Percentiles rank a stretch among this genome's conserved stretches.
phyloP scores from a whole-genome alignment of 345 rosid genomes.

The Streptanthus diversifolius region DNA sequence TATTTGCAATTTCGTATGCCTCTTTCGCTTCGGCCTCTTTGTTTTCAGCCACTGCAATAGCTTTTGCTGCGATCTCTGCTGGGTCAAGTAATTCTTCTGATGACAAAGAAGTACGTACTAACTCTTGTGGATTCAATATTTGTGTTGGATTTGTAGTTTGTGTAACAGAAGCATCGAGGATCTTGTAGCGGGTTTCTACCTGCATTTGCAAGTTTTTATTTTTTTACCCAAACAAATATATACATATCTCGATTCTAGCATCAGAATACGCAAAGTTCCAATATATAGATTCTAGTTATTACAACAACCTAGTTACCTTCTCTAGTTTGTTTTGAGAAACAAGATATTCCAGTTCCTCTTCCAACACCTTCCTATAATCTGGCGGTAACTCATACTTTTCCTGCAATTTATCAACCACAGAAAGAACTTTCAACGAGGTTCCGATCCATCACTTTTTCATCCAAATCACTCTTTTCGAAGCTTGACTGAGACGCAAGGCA shows the following conservation, averaged over 20 bases:
- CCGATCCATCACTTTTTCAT: not conserved
- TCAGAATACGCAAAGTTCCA: not conserved
- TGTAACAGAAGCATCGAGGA: conserved; percentile 14
- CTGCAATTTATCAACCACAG: conserved; percentile 43
- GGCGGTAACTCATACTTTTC: conserved; percentile 40
- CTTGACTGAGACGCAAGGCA: not conserved
- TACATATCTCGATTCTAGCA: not conserved
- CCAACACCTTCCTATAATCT: conserved; percentile 51
- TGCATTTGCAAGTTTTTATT: conserved; percentile 25
- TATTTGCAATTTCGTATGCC: conserved; percentile 43
- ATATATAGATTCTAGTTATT: not conserved
- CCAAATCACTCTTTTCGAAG: not conserved
- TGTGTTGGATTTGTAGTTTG: conserved; percentile 26
- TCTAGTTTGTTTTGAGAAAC: conserved; percentile 54
- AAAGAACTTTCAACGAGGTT: not conserved
- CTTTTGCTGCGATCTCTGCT: conserved; percentile 47
- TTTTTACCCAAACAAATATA: not conserved
- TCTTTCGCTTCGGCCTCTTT: conserved; percentile 26
- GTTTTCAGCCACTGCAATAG: conserved; percentile 45
- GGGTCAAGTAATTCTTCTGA: not conserved
- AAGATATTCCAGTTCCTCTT: conserved; percentile 47
- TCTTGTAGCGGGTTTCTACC: conserved; percentile 51
- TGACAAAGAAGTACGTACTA: not conserved
- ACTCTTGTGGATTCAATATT: conserved; percentile 26
- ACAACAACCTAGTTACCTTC: conserved; percentile 40